Base-by-base conservation (phyloP, 176 grass and related monocot genomes). In the Hyparrhenia diplandra region DNA sequence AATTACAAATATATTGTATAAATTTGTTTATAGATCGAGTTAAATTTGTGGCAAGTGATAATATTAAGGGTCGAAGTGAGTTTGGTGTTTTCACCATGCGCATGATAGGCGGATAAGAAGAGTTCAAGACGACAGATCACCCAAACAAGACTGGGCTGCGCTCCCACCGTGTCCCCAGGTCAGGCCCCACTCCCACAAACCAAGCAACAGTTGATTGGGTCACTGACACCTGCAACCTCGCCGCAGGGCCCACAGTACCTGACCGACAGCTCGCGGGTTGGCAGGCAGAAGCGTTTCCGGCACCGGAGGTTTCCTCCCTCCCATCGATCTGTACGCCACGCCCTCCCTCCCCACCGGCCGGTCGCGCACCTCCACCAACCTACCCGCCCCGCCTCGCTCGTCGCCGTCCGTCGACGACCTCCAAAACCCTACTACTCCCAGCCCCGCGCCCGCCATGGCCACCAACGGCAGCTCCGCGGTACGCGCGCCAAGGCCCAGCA, bases 401-500 rank as follows among this genome's bases (percentile, higher is more conserved):
- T 20, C 84, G 46, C 35, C 74, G 28, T 57, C 70, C 16, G 29
- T 49, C 60, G 24, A 43, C 77, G 14, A 58, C 46, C 57, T 46
- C 57, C 78, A 73, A 89, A 82, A 85, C 58, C 78, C 73, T 78
- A 67, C 36, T 74, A 41, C 72, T 58, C 73, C 21, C 31, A 2
- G 31, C 31, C 4, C 49, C 73, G 54, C 29, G 62, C 77, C 80
- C 36, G 52, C 77, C 80, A 94, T 94, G 92, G 84, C 86, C 66
- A 77, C 83, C 80, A 94, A 91, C 80, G 92, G 92, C 78, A 78
- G 86, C 87, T 80, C 88, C 82, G 74, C 86, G 64, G 92, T 92
- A 82, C 51, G 85, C 41, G 42, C 79, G 4, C 17, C 76, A 2
- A 60, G 16, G 64, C 51, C 36, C 10, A 13, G 24, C 36, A 0